Conservation (phyloP, 768 basidiomycete genomes). For the Trametes maxima region DNA sequence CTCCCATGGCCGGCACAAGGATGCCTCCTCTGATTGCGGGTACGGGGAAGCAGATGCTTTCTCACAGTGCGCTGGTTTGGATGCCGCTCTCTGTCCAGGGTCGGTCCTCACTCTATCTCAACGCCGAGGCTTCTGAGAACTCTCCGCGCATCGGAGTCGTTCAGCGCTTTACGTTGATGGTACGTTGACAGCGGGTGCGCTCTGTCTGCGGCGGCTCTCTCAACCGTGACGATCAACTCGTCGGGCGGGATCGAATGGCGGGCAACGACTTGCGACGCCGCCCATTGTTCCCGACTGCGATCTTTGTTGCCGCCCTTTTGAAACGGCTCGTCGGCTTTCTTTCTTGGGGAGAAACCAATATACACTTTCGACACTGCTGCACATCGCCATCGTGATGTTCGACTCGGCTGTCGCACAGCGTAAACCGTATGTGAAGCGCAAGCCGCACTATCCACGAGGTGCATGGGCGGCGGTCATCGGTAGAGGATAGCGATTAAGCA, state of each 20-base stretch:
- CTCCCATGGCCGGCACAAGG: too few relatives aligned
- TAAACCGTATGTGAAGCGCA: not conserved
- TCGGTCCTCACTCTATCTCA: too few relatives aligned
- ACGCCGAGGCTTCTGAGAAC: too few relatives aligned
- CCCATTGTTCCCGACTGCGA: not conserved
- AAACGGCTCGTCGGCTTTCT: not conserved
- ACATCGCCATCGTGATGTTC: not conserved
- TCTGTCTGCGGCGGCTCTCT: not conserved
- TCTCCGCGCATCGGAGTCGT: constrained; percentile 2
- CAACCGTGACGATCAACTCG: not conserved
- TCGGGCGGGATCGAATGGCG: not conserved
- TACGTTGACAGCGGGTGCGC: not conserved
- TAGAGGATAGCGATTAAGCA: not conserved
- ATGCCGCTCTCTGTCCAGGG: too few relatives aligned
- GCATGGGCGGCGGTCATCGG: too few relatives aligned
- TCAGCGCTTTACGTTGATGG: not conserved
- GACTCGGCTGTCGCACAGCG: not conserved
- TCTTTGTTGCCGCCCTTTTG: not conserved
- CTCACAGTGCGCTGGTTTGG: too few relatives aligned
- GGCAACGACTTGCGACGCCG: not conserved
- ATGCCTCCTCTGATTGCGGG: too few relatives aligned
- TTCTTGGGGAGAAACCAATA: not conserved
- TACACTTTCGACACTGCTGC: not conserved
- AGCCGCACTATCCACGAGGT: not conserved
- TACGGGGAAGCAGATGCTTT: too few relatives aligned